Base-by-base conservation (phyloP, 2,329 filamentous ascomycete genomes). In the Trichoderma arundinaceum region DNA sequence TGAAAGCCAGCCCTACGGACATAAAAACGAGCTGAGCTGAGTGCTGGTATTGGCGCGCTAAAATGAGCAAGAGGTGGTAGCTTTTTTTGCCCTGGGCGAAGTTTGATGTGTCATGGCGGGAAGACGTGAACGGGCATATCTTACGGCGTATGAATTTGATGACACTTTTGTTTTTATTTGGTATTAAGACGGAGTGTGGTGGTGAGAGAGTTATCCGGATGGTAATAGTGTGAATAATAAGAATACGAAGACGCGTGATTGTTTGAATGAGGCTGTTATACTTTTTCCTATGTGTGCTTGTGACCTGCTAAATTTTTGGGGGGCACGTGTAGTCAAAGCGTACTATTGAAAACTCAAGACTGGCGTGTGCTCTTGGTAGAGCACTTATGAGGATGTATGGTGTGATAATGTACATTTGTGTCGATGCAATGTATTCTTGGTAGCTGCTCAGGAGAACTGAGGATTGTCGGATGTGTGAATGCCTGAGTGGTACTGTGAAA, bases 211-310 rank as follows among this genome's bases (percentile, higher is more conserved):
- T 38, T 48, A 38, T 49, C 32, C 35, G 51, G 38, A 53, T 52
- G 15, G 43, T 22, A 44, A 38, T 59, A 48, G 10, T 48, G 12
- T 48, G 43, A 59, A 15, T 46, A 22, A 48, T n/a, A 32, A 33
- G 12, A 48, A 28, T 44, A 38, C 8, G 33, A 10, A 49, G 13
- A 59, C 56, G 43, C 32, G 56, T 22, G 43, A 33, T 49, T 28
- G 22, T 28, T 2, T 28, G 22, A 28, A 28, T 3, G 22, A 28
- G 22, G 22, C 32, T 0, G 12, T 44, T 57, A 57, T 57, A 57
- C 53, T 57, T 57, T 57, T n/a, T 28, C 22, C 6, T 33, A 57
- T 32, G 13, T n/a, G 22, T 57, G 53, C 53, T 57, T 57, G 53
- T 57, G 53, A 57, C 39, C 53, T 57, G 22, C 39, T 57, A 41